A percentile compares a stretch with the other conserved stretches of the same genome.
phyloP scores from a whole-genome alignment of 805 yeast species.

The Priceomyces carsonii region DNA sequence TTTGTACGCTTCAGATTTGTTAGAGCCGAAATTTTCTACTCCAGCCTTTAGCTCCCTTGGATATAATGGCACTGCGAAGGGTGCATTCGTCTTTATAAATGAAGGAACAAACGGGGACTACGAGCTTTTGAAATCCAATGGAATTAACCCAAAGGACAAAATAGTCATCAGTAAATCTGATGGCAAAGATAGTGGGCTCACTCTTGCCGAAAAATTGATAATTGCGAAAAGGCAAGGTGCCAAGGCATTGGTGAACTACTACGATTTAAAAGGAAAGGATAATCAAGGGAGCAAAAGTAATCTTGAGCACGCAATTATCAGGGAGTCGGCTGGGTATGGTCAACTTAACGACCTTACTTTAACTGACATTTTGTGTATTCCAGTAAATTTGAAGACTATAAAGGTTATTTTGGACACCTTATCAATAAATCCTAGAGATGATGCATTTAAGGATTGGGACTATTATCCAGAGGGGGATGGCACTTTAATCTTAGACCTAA shows the following conservation, averaged over 20 bases:
- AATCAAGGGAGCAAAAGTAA: conserved; percentile 11
- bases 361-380: conserved; percentile 23
- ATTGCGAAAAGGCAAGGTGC: conserved; percentile 28
- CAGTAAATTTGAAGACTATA: conserved; percentile 26
- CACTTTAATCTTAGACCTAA: conserved; percentile 15
- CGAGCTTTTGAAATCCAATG: conserved; percentile 16
- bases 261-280: conserved; percentile 9
- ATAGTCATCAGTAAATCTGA: conserved; percentile 28
- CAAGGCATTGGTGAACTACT: conserved; percentile 24
- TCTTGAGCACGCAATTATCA: conserved; percentile 15
- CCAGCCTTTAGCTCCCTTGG: conserved; percentile 35
- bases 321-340: conserved; percentile 18
- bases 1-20: conserved; percentile 25
- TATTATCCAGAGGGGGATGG: conserved; percentile 21
- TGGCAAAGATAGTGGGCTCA: conserved; percentile 9
- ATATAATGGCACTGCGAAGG: conserved; percentile 22
- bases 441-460: conserved; percentile 22
- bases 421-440: conserved; percentile 2
- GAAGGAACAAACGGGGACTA: conserved; percentile 33
- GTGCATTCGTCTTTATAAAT: conserved; percentile 29
- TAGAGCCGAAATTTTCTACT: conserved; percentile 24
- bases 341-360: conserved; percentile 1
- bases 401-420: conserved; percentile 27
- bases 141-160: conserved; percentile 20
- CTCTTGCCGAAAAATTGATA: conserved; percentile 23